Conservation (phyloP, 1,139 yeast species). For the Fermentozyma sake region DNA sequence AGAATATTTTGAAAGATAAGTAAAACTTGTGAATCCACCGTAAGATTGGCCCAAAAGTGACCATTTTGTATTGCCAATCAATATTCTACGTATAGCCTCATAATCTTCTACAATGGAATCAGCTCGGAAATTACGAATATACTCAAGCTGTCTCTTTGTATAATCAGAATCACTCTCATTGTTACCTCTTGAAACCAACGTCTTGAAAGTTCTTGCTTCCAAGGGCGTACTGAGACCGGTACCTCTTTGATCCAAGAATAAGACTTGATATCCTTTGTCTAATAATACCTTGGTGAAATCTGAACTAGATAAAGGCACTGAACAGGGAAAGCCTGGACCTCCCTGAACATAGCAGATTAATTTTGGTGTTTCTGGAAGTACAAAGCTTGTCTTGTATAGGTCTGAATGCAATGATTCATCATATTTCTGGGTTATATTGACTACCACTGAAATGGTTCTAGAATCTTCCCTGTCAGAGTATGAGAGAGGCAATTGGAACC, state of each 20-base stretch:
- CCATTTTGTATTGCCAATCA: constrained; percentile 40
- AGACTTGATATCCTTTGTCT: constrained; percentile 42
- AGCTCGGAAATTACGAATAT: constrained; percentile 44
- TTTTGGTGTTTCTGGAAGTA: constrained; percentile 24
- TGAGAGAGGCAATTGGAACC: constrained; percentile 23
- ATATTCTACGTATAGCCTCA: constrained; percentile 36
- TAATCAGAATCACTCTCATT: constrained; percentile 15
- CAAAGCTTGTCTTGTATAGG: constrained; percentile 2
- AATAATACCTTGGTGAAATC: constrained; percentile 36
- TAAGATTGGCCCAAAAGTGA: constrained; percentile 52
- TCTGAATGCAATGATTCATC: constrained; percentile 14
- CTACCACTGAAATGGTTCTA: constrained; percentile 24
- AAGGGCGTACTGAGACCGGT: constrained; percentile 50
- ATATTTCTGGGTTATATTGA: constrained; percentile 32
- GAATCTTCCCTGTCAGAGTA: constrained; percentile 10
- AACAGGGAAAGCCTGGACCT: constrained; percentile 54
- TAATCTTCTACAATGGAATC: constrained; percentile 49
- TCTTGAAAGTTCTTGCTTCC: constrained; percentile 26
- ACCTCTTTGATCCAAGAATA: constrained; percentile 55
- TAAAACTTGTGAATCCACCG: constrained; percentile 52
- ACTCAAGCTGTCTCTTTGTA: constrained; percentile 27
- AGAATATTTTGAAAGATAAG: constrained; percentile 46
- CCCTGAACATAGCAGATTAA: constrained; percentile 49
- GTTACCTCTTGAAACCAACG: constrained; percentile 12
- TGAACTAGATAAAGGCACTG: constrained; percentile 31